Evolutionary conservation across 768 basidiomycete genomes (phyloP).

Genomic region (Boletus tylopilopsis): DNA sequence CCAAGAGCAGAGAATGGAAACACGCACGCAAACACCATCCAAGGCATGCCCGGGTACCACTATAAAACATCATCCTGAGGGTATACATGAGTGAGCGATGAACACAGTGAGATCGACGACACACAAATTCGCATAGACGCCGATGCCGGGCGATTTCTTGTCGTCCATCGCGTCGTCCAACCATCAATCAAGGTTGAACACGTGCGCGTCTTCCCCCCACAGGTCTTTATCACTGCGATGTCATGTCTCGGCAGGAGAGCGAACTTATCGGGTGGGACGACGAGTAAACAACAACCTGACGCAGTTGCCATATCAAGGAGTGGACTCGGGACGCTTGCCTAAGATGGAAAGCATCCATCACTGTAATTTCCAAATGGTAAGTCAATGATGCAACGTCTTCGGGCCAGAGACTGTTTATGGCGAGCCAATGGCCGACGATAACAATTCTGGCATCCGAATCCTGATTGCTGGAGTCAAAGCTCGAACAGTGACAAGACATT

Average conservation of each 20-base stretch:
- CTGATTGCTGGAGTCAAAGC: no score
- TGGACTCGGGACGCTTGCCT: no score
- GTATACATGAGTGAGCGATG: not conserved
- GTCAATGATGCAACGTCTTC: no score
- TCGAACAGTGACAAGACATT: no score
- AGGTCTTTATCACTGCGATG: constrained; percentile 13
- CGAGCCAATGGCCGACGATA: no score
- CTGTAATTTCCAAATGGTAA: no score
- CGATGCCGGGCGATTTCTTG: constrained; percentile 7
- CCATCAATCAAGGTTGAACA: constrained; percentile 16
- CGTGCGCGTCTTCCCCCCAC: constrained; percentile 26
- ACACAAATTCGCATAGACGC: constrained; percentile 15
- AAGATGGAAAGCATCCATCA: no score
- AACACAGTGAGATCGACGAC: not conserved
- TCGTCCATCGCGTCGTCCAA: not conserved
- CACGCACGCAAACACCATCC: constrained; percentile 31
- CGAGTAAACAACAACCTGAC: no score
- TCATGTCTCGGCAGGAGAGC: no score
- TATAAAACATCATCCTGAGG: constrained; percentile 17
- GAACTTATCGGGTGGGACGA: not conserved
- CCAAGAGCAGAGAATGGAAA: not conserved
- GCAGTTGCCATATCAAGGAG: no score
- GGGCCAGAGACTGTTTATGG: no score
- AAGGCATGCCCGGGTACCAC: constrained; percentile 17
- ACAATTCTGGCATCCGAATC: no score